Conservation (phyloP, 2,329 filamentous ascomycete genomes). For the Talaromyces islandicus region DNA sequence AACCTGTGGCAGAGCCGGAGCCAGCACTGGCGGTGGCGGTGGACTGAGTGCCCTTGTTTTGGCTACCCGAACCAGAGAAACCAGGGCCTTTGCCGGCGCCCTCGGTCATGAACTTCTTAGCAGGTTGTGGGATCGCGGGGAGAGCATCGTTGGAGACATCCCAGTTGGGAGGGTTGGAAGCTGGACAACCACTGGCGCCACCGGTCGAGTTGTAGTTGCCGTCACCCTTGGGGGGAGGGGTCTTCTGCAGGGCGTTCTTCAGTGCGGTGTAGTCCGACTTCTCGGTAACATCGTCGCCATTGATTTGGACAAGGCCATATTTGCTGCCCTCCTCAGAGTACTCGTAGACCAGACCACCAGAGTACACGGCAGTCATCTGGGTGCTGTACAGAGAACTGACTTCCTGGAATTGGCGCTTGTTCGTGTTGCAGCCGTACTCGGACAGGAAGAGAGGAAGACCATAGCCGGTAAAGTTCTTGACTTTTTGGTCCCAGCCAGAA, state of each 20-base stretch:
- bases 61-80: conserved; percentile 50
- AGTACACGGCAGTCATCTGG: conserved; percentile 86
- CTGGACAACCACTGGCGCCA: conserved; percentile 49
- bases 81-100: conserved; percentile 55
- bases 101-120: conserved; percentile 51
- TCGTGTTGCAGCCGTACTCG: conserved; percentile 85
- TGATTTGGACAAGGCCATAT: conserved; percentile 72
- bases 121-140: conserved; percentile 52
- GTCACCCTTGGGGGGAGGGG: conserved; percentile 48
- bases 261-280: conserved; percentile 58
- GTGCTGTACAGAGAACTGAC: conserved; percentile 69
- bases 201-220: conserved; percentile 55
- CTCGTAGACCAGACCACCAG: conserved; percentile 93
- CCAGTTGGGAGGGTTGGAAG: conserved; percentile 49
- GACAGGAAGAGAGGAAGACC: conserved; percentile 89
- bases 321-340: conserved; percentile 79
- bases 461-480: conserved; percentile 79
- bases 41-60: conserved; percentile 48
- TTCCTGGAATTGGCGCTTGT: conserved; percentile 76
- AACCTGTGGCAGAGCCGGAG: conserved; percentile 36
- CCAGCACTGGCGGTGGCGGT: conserved; percentile 45
- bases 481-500: conserved; percentile 83
- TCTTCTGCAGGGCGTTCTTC: conserved; percentile 45
- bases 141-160: conserved; percentile 49
- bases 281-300: conserved; percentile 50